Evolutionary conservation across 2,329 filamentous ascomycete species (phyloP).

Genomic region (Diaporthe aspalathi): DNA sequence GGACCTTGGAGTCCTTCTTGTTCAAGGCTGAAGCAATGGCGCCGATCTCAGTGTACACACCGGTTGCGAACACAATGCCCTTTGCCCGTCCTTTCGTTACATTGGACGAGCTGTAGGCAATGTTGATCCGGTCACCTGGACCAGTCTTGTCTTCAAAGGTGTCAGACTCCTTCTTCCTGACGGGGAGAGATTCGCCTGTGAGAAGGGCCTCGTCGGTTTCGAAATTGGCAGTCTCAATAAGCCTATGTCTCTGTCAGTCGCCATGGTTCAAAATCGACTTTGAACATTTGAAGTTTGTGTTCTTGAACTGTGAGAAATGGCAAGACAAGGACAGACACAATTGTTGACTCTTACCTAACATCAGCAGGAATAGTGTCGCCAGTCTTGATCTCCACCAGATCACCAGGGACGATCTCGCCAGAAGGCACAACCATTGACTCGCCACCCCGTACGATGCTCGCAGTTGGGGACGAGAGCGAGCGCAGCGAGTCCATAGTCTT

Average conservation of each 20-base stretch:
- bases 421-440: slow-evolving; percentile 61
- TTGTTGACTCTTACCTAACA: slow-evolving; percentile 44
- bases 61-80: slow-evolving; percentile 70
- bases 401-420: slow-evolving; percentile 65
- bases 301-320: background rate
- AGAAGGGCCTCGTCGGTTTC: slow-evolving; percentile 71
- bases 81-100: slow-evolving; percentile 71
- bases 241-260: background rate
- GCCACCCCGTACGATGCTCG: slow-evolving; percentile 61
- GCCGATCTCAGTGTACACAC: slow-evolving; percentile 71
- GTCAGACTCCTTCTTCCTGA: slow-evolving; percentile 62
- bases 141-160: slow-evolving; percentile 62
- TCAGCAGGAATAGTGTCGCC: slow-evolving; percentile 58
- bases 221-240: slow-evolving; percentile 57
- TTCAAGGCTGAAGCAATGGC: slow-evolving; percentile 72
- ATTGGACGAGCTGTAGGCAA: slow-evolving; percentile 71
- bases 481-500: slow-evolving; percentile 65
- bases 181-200: slow-evolving; percentile 71
- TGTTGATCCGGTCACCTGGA: slow-evolving; percentile 70
- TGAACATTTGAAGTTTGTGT: background rate
- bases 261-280: background rate
- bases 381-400: slow-evolving; percentile 65
- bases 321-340: background rate
- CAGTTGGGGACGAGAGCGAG: slow-evolving; percentile 62
- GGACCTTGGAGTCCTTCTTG: slow-evolving; percentile 59